A percentile compares a stretch with the other conserved stretches of the same genome.
phyloP scores from a whole-genome alignment of 768 basidiomycete genomes.

The Termitomyces sp. region DNA sequence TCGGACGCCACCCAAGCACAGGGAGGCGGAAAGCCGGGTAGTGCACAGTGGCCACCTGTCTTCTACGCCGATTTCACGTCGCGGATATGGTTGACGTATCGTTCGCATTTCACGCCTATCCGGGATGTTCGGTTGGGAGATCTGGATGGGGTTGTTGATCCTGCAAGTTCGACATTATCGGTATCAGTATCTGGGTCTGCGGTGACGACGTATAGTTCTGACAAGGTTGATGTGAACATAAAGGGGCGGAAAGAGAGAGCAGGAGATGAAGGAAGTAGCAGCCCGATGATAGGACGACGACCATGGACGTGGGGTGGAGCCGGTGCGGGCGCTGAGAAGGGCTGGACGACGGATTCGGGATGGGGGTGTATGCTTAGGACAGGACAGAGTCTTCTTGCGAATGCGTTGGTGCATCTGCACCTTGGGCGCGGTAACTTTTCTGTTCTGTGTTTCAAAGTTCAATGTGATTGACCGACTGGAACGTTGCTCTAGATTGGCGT shows the following conservation, averaged over 20 bases:
- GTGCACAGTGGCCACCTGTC: slow-evolving; percentile 63
- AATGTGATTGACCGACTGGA: too few relatives aligned
- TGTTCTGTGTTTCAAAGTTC: not conserved
- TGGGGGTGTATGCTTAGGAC: slow-evolving; percentile 94
- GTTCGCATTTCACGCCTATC: slow-evolving; percentile 81
- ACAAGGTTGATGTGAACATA: not conserved
- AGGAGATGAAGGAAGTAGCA: not conserved
- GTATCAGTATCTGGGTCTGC: not conserved
- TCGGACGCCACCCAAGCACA: not conserved
- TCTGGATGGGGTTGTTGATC: slow-evolving; percentile 10
- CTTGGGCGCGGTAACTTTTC: slow-evolving; percentile 35
- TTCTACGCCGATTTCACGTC: slow-evolving; percentile 91
- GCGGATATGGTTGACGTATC: slow-evolving; percentile 88
- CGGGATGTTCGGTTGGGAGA: slow-evolving; percentile 47
- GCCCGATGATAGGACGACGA: slow-evolving; percentile 25
- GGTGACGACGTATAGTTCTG: too few relatives aligned
- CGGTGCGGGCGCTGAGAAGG: slow-evolving; percentile 45
- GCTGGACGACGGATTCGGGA: slow-evolving; percentile 79
- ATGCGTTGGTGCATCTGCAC: slow-evolving; percentile 69
- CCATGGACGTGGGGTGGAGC: slow-evolving; percentile 60
- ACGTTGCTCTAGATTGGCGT: slow-evolving; percentile 58
- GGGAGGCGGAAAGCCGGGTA: slow-evolving; percentile 25
- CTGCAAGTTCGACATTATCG: not conserved
- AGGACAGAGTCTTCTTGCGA: slow-evolving; percentile 79
- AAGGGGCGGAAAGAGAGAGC: slow-evolving; percentile 2